These are phyloP conservation scores for Dysphania ambrosioides DNA, from an alignment of 148 eudicot genomes.

Conservation along the genomic window DNA sequence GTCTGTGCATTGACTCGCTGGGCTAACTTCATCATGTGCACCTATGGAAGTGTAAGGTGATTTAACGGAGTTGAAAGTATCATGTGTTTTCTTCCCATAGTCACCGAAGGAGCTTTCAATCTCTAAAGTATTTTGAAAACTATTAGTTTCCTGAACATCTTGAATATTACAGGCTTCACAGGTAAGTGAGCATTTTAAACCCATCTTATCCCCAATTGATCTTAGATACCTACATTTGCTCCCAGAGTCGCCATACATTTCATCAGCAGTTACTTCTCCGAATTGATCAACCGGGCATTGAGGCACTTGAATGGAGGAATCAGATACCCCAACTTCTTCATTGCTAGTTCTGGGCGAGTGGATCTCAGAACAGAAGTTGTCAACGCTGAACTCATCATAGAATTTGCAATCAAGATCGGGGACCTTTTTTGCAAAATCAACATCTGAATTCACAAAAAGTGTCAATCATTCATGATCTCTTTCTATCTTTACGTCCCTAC, in stretches of 20 bases:
- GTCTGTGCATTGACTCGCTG: constrained; percentile 23
- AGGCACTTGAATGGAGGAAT: constrained; percentile 19
- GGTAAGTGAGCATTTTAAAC: constrained; percentile 21
- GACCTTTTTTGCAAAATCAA: constrained; percentile 43
- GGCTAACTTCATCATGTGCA: constrained; percentile 23
- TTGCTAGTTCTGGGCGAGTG: constrained; percentile 31
- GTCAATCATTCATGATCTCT: constrained; percentile 8
- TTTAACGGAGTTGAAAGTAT: constrained; percentile 9
- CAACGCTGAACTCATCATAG: constrained; percentile 34
- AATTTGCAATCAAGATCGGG: constrained; percentile 42
- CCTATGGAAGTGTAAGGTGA: constrained; percentile 12
- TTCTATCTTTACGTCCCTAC: neutral
- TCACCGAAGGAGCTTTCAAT: constrained; percentile 20
- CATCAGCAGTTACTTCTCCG: constrained; percentile 20
- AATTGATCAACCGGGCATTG: constrained; percentile 25
- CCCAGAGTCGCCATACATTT: constrained; percentile 20
- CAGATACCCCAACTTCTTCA: constrained; percentile 31
- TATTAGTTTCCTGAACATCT: constrained; percentile 23
- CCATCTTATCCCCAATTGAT: constrained; percentile 23
- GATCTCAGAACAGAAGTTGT: constrained; percentile 33
- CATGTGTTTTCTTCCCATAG: constrained; percentile 10
- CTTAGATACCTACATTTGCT: constrained; percentile 24
- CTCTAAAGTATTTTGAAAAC: constrained; percentile 21
- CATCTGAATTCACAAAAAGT: constrained; percentile 31
- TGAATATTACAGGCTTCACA: constrained; percentile 26